Percentiles rank a stretch among this genome's conserved stretches.
Conservation (phyloP, 1,139 yeast species). For the Diutina neorugosa region DNA sequence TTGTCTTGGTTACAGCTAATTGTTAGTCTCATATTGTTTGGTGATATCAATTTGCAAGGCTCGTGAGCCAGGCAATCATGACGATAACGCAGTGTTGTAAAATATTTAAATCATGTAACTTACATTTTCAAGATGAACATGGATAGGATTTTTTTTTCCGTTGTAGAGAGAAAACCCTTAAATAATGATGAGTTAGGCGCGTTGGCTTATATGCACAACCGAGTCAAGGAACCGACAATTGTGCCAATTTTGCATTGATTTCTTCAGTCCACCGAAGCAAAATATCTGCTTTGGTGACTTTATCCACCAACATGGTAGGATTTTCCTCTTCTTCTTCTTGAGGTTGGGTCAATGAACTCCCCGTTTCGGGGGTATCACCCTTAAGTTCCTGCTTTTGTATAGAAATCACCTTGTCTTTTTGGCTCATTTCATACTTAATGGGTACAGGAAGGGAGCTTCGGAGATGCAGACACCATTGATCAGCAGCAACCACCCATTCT, state of each 20-base stretch:
- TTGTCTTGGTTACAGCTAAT: background rate
- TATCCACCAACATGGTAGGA: background rate
- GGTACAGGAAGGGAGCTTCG: constrained; percentile 20
- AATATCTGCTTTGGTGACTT: background rate
- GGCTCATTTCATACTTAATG: constrained; percentile 19
- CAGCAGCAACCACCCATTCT: background rate
- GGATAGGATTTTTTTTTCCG: background rate
- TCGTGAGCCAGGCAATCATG: background rate
- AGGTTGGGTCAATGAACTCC: background rate
- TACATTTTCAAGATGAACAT: background rate
- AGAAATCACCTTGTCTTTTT: constrained; percentile 26
- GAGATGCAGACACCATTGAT: constrained; percentile 8
- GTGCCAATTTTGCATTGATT: background rate
- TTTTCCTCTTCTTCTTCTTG: background rate
- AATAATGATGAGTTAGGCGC: background rate
- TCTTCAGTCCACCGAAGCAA: background rate
- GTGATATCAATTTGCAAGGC: background rate
- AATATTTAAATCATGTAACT: background rate
- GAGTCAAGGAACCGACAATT: background rate
- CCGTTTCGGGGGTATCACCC: background rate
- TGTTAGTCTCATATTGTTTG: constrained; percentile 2
- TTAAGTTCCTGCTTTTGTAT: constrained; percentile 14
- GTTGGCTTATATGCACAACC: background rate
- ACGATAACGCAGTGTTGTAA: constrained; percentile 1
- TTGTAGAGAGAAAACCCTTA: background rate